Conservation (phyloP, 768 basidiomycete species). For the Naganishia friedmannii region DNA sequence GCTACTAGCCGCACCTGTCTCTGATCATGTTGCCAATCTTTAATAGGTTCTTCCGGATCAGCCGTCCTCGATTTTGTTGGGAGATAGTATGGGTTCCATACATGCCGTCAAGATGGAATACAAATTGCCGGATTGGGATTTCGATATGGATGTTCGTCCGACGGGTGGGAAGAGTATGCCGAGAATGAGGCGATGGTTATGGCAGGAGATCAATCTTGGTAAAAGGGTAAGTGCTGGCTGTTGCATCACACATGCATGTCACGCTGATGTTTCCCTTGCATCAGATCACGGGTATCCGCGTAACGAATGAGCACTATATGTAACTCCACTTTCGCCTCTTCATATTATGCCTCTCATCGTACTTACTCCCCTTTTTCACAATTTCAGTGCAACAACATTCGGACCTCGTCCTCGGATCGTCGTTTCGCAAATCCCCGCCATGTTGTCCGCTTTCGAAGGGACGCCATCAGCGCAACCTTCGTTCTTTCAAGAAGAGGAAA, state of each 20-base stretch:
- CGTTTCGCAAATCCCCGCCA: slow-evolving; percentile 25
- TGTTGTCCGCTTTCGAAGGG: slow-evolving; percentile 8
- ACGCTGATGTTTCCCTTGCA: not conserved
- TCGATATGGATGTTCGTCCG: not conserved
- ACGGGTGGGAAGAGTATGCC: not conserved
- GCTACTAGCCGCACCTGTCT: not conserved
- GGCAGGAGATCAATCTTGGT: slow-evolving; percentile 30
- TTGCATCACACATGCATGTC: not conserved
- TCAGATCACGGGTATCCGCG: slow-evolving; percentile 22
- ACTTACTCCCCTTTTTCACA: not conserved
- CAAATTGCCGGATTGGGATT: slow-evolving; percentile 17
- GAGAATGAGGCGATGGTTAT: slow-evolving; percentile 18
- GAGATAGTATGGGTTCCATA: slow-evolving; percentile 24
- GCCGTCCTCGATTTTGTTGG: slow-evolving; percentile 16
- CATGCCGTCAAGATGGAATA: slow-evolving; percentile 27
- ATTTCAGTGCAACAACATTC: slow-evolving; percentile 25
- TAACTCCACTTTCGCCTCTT: not conserved
- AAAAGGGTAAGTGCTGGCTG: slow-evolving; percentile 6
- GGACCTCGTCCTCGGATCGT: slow-evolving; percentile 28
- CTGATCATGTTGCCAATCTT: not conserved
- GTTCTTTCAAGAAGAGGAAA: slow-evolving; percentile 7
- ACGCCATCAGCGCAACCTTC: not conserved
- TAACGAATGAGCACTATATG: slow-evolving; percentile 26
- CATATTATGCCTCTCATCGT: too few species aligned
- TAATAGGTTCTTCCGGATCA: slow-evolving; percentile 1